Percentiles rank a stretch among this genome's conserved stretches.
Conservation (phyloP, 192 early-diverging fungal genomes). For the Umbelopsis sp. region DNA sequence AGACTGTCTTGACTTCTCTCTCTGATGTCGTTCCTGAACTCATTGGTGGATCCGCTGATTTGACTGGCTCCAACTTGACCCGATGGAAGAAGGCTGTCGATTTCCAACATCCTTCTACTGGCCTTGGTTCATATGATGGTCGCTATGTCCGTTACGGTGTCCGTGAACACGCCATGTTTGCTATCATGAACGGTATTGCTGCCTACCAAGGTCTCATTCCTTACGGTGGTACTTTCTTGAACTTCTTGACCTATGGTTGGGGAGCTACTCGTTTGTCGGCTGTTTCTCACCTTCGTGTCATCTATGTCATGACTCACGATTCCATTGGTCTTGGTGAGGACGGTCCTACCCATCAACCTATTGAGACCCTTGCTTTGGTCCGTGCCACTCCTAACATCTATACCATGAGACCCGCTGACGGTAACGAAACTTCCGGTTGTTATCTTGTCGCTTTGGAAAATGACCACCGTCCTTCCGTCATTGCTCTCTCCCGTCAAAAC, state of each 20-base stretch:
- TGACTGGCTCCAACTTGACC: slow-evolving; percentile 96
- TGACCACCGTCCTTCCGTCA: slow-evolving; percentile 71
- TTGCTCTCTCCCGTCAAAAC: slow-evolving; percentile 93
- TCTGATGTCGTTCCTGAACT: slow-evolving; percentile 82
- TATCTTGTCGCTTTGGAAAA: slow-evolving; percentile 82
- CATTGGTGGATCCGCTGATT: slow-evolving; percentile 93
- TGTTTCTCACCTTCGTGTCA: slow-evolving; percentile 83
- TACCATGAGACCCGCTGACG: slow-evolving; percentile 91
- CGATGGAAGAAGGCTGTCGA: slow-evolving; percentile 95
- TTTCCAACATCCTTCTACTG: slow-evolving; percentile 77
- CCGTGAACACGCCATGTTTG: slow-evolving; percentile 97
- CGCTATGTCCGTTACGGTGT: slow-evolving; percentile 95
- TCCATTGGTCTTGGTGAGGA: slow-evolving; percentile 98
- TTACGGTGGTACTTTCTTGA: slow-evolving; percentile 89
- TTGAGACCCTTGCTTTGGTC: slow-evolving; percentile 88
- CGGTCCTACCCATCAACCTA: slow-evolving; percentile 98
- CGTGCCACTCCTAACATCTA: slow-evolving; percentile 91
- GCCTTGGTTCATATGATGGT: slow-evolving; percentile 81
- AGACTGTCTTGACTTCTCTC: slow-evolving; percentile 81
- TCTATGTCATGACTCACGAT: slow-evolving; percentile 99
- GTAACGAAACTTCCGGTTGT: slow-evolving; percentile 90
- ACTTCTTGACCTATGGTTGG: slow-evolving; percentile 82
- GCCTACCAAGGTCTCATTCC: slow-evolving; percentile 89
- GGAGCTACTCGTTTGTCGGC: slow-evolving; percentile 90
- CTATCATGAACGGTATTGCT: slow-evolving; percentile 87